phyloP scores from a whole-genome alignment of 1,139 yeast genomes.

The Suhomyces kunorum region DNA sequence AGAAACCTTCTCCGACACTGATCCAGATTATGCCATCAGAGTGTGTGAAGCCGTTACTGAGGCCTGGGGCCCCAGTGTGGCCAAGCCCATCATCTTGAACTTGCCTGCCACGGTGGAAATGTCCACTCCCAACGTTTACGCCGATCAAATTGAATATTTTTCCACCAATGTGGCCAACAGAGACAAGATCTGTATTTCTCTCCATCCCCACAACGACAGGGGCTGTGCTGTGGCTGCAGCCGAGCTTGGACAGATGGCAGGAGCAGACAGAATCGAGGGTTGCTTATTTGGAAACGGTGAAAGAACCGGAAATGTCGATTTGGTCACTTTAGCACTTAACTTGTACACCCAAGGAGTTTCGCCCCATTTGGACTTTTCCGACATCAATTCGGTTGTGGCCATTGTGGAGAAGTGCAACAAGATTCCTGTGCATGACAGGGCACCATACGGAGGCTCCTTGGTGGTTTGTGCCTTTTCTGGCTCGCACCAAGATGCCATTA shows the following conservation, averaged over 20 bases:
- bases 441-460: conserved; percentile 95
- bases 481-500: conserved; percentile 97
- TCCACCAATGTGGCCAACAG: conserved; percentile 75
- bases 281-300: conserved; percentile 98
- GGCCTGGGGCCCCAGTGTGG: conserved; percentile 88
- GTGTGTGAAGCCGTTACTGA: conserved; percentile 93
- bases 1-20: conserved; percentile 90
- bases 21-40: conserved; percentile 76
- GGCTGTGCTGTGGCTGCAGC: conserved; percentile 99
- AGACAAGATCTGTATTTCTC: conserved; percentile 82
- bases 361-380: conserved; percentile 86
- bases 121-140: conserved; percentile 90
- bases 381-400: conserved; percentile 76
- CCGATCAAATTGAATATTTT: conserved; percentile 95
- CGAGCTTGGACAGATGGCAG: conserved; percentile 90
- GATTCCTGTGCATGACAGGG: conserved; percentile 89
- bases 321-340: conserved; percentile 89
- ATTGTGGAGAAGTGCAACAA: conserved; percentile 92
- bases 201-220: conserved; percentile 95
- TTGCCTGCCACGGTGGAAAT: conserved; percentile 99
- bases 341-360: conserved; percentile 91
- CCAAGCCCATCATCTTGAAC: conserved; percentile 88
- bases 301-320: conserved; percentile 96
- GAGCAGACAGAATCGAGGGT: conserved; percentile 98
- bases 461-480: conserved; percentile 97